phyloP scores from a whole-genome alignment of 345 rosid species.

The Linum lewisii region DNA sequence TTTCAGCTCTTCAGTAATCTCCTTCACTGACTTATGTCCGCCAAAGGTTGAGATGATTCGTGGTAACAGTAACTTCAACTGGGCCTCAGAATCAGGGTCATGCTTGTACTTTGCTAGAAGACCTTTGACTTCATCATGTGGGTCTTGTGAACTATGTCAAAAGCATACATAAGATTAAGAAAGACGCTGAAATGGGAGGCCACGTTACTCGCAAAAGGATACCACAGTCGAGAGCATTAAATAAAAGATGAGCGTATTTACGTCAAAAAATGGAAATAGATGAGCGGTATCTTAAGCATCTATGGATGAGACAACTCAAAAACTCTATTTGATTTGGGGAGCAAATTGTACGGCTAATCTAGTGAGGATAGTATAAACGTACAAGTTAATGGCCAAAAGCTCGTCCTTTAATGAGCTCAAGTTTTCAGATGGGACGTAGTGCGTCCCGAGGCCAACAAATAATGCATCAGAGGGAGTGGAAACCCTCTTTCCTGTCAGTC shows the following conservation, averaged over 20 bases:
- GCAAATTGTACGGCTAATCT: too few species aligned
- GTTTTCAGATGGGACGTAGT: slow-evolving; percentile 67
- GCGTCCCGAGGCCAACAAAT: slow-evolving; percentile 74
- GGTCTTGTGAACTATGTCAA: slow-evolving; percentile 57
- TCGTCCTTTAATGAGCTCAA: slow-evolving; percentile 58
- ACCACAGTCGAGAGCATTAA: neutral
- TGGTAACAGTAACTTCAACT: slow-evolving; percentile 55
- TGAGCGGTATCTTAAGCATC: too few species aligned
- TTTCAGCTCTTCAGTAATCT: slow-evolving; percentile 60
- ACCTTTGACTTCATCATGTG: slow-evolving; percentile 42
- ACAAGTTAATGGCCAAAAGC: slow-evolving; percentile 57
- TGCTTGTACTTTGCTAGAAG: slow-evolving; percentile 47
- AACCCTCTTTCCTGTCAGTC: slow-evolving; percentile 81
- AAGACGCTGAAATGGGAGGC: neutral
- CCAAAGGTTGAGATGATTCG: slow-evolving; percentile 58
- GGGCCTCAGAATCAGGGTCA: slow-evolving; percentile 51
- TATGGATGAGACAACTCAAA: too few species aligned
- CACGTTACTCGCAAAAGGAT: neutral
- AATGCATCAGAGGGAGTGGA: slow-evolving; percentile 84
- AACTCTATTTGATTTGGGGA: too few species aligned
- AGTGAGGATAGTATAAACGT: slow-evolving; percentile 14
- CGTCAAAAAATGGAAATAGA: too few species aligned
- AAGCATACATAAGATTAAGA: neutral
- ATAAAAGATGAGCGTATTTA: too few species aligned
- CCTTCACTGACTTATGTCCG: slow-evolving; percentile 47